Percentiles rank a stretch among this genome's conserved stretches.
Evolutionary conservation across 345 rosid species (phyloP).

Genomic region (Acer saccharum): DNA sequence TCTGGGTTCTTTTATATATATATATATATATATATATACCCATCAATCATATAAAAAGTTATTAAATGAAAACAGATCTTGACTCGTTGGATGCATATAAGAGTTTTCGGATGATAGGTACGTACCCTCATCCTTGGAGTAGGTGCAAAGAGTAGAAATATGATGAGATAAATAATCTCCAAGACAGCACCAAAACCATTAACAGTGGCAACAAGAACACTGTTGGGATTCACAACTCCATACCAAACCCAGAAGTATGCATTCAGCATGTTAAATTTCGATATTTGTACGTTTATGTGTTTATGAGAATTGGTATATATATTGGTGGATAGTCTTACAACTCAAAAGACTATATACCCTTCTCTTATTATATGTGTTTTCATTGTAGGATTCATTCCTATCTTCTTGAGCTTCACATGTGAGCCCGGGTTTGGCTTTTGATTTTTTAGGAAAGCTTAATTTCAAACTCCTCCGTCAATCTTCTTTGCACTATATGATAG

Average conservation of each 20-base stretch:
- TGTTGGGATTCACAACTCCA: too few relatives aligned
- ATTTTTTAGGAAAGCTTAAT: slow-evolving; percentile 57
- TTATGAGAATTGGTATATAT: too few relatives aligned
- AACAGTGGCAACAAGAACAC: too few relatives aligned
- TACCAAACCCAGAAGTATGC: too few relatives aligned
- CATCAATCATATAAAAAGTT: too few relatives aligned
- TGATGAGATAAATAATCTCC: slow-evolving; percentile 50
- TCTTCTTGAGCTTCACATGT: too few relatives aligned
- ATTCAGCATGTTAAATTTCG: slow-evolving; percentile 32
- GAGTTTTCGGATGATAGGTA: neutral
- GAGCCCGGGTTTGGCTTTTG: slow-evolving; percentile 19
- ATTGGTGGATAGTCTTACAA: too few relatives aligned
- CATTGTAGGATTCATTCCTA: too few relatives aligned
- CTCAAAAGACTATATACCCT: too few relatives aligned
- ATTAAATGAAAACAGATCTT: neutral
- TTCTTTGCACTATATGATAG: slow-evolving; percentile 58
- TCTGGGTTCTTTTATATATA: too few relatives aligned
- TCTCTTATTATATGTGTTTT: too few relatives aligned
- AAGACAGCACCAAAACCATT: slow-evolving; percentile 69
- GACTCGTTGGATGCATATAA: neutral
- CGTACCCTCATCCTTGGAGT: slow-evolving; percentile 47
- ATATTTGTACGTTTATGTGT: too few relatives aligned
- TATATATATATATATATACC: neutral
- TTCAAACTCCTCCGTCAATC: slow-evolving; percentile 78
- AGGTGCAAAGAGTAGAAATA: slow-evolving; percentile 64